A percentile compares a stretch with the other conserved stretches of the same genome.
These are phyloP conservation scores for Colletotrichum agaves DNA, from an alignment of 2,329 filamentous ascomycete genomes.

Conservation along the genomic window DNA sequence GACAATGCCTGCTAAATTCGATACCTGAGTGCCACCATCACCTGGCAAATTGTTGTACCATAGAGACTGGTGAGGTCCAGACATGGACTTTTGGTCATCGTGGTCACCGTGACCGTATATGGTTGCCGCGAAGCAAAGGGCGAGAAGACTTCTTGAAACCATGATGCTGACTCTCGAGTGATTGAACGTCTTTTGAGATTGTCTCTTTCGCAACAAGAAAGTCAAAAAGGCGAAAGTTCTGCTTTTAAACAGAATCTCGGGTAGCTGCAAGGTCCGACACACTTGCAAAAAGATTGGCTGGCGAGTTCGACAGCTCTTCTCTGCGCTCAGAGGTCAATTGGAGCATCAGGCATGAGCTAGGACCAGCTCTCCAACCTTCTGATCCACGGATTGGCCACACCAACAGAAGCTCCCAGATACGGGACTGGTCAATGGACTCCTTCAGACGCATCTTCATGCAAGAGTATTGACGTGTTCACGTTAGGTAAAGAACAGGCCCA, in stretches of 20 bases:
- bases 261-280: slow-evolving; percentile 8
- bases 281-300: slow-evolving; percentile 16
- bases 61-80: slow-evolving; percentile 77
- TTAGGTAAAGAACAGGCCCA: slow-evolving; percentile 36
- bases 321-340: slow-evolving; percentile 18
- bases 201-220: neutral
- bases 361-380: slow-evolving; percentile 32
- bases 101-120: slow-evolving; percentile 69
- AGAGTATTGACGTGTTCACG: slow-evolving; percentile 34
- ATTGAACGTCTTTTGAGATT: neutral
- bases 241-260: slow-evolving; percentile 30
- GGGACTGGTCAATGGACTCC: slow-evolving; percentile 29
- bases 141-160: slow-evolving; percentile 45
- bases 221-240: neutral
- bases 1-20: neutral
- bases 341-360: slow-evolving; percentile 13
- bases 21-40: slow-evolving; percentile 84
- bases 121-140: slow-evolving; percentile 57
- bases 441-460: slow-evolving; percentile 14
- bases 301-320: slow-evolving; percentile 18
- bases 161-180: slow-evolving; percentile 40
- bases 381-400: slow-evolving; percentile 17
- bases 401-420: slow-evolving; percentile 8
- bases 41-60: slow-evolving; percentile 89
- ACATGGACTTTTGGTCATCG: slow-evolving; percentile 66